A percentile compares a stretch with the other conserved stretches of the same genome.
Evolutionary conservation across 2,329 filamentous ascomycete species (phyloP).

Genomic region (Diaporthe sp.): DNA sequence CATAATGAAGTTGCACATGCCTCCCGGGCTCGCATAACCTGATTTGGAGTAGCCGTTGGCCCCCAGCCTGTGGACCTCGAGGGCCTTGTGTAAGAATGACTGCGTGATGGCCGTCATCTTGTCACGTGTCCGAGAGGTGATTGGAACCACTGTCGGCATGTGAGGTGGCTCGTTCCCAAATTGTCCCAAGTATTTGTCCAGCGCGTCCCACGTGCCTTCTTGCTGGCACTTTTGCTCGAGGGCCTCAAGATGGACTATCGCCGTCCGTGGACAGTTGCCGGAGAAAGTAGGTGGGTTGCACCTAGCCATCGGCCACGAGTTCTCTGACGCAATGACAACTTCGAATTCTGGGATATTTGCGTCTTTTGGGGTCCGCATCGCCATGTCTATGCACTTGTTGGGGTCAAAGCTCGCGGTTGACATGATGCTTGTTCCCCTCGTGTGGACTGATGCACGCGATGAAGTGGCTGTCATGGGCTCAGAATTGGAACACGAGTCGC

Average conservation of each 20-base stretch:
- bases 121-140: constrained; percentile 69
- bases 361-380: constrained; percentile 47
- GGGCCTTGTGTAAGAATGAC: constrained; percentile 77
- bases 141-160: constrained; percentile 59
- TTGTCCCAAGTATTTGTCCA: constrained; percentile 59
- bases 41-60: constrained; percentile 56
- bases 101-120: constrained; percentile 81
- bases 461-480: constrained; percentile 58
- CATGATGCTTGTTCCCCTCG: constrained; percentile 62
- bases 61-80: constrained; percentile 75
- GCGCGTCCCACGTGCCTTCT: constrained; percentile 60
- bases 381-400: constrained; percentile 51
- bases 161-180: constrained; percentile 53
- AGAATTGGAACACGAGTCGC: constrained; percentile 58
- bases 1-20: constrained; percentile 73
- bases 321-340: constrained; percentile 62
- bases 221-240: constrained; percentile 65
- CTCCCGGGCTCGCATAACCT: constrained; percentile 59
- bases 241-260: constrained; percentile 65
- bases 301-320: constrained; percentile 65
- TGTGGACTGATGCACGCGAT: constrained; percentile 60
- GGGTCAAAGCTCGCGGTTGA: constrained; percentile 56
- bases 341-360: constrained; percentile 60
- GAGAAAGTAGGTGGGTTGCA: constrained; percentile 63
- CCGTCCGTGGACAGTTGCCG: constrained; percentile 62